Conservation (phyloP, 768 basidiomycete genomes). For the Coprinopsis strossmayeri region DNA sequence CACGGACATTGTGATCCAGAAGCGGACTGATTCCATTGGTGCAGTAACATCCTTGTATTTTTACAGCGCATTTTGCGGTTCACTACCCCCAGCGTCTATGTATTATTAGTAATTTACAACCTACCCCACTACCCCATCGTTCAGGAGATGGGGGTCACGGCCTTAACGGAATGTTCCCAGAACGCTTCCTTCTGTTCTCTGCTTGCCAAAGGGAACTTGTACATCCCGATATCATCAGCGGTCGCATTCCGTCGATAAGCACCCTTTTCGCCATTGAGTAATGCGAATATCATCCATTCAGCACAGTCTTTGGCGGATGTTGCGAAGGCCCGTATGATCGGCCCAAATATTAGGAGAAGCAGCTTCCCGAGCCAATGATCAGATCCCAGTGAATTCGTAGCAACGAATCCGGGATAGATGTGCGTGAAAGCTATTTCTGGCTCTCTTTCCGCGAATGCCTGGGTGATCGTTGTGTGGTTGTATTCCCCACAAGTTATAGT, state of each 20-base stretch:
- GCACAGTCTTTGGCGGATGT: slow-evolving; percentile 21
- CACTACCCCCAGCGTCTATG: too few species aligned
- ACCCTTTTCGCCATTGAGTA: slow-evolving; percentile 22
- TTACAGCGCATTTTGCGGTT: too few species aligned
- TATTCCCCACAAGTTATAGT: not conserved
- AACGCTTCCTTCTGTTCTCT: slow-evolving; percentile 28
- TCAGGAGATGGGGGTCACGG: too few species aligned
- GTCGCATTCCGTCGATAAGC: slow-evolving; percentile 24
- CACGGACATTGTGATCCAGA: too few species aligned
- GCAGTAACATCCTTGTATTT: too few species aligned
- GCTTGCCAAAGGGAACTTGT: slow-evolving; percentile 27
- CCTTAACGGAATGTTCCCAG: slow-evolving; percentile 29
- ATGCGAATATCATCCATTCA: slow-evolving; percentile 33
- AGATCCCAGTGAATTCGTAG: slow-evolving; percentile 26
- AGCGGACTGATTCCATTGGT: too few species aligned
- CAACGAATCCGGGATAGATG: slow-evolving; percentile 31
- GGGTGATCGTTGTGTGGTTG: not conserved
- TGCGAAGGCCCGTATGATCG: slow-evolving; percentile 19
- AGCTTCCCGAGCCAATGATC: slow-evolving; percentile 18
- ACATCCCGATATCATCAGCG: slow-evolving; percentile 31
- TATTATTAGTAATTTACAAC: too few species aligned
- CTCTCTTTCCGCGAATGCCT: slow-evolving; percentile 27
- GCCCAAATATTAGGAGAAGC: too few species aligned
- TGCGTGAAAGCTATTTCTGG: slow-evolving; percentile 31
- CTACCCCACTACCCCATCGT: too few species aligned